phyloP scores from a whole-genome alignment of 1,284 basidiomycete genomes.

The Sphaerobolus stellatus region DNA sequence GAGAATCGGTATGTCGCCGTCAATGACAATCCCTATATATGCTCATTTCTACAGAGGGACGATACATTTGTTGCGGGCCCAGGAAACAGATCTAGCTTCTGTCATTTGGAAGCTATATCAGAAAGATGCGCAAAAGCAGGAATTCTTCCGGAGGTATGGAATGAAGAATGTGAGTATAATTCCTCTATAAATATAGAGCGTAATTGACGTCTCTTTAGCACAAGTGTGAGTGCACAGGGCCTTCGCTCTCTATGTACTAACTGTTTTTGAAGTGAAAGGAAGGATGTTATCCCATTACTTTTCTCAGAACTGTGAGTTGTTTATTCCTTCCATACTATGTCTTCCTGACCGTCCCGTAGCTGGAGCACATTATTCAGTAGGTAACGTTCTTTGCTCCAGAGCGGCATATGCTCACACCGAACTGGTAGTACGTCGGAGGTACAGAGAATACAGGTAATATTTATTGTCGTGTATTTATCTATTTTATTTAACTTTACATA shows the following conservation, averaged over 20 bases:
- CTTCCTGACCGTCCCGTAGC: conserved; percentile 39
- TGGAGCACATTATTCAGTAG: conserved; percentile 70
- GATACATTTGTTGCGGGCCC: conserved; percentile 59
- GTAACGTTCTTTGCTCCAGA: no score
- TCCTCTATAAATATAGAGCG: conserved; percentile 43
- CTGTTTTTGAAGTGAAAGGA: conserved; percentile 53
- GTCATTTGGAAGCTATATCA: no score
- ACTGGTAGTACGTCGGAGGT: conserved; percentile 66
- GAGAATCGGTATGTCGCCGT: no score
- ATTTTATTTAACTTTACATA: neutral
- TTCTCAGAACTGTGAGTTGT: conserved; percentile 70
- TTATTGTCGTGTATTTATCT: neutral
- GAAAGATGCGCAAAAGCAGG: conserved; percentile 49
- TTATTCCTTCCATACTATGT: neutral
- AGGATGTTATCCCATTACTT: conserved; percentile 74
- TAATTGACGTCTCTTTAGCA: conserved; percentile 47
- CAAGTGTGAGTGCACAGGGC: neutral
- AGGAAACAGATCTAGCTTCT: conserved; percentile 37
- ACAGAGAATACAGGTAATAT: conserved; percentile 54
- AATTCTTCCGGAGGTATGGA: conserved; percentile 67
- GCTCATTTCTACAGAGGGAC: conserved; percentile 44
- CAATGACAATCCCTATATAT: no score
- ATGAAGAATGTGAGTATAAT: conserved; percentile 52
- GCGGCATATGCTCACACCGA: neutral
- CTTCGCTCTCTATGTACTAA: neutral